These are phyloP conservation scores for Megacollybia platyphylla DNA, from an alignment of 1,284 basidiomycete genomes.

Conservation along the genomic window DNA sequence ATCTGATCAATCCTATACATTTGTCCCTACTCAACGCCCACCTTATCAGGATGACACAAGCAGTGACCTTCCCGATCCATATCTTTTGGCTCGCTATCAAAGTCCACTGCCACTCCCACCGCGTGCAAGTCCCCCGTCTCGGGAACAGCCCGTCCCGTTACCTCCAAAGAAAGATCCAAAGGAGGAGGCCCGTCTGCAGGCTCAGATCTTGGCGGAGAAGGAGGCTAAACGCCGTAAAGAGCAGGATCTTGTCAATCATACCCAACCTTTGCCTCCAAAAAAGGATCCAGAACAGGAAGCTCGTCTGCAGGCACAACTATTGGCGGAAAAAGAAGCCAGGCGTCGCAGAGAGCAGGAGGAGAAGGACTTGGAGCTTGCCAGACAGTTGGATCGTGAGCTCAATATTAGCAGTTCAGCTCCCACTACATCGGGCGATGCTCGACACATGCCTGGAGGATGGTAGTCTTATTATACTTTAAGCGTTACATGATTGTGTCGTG, in stretches of 20 bases:
- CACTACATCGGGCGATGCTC: background rate
- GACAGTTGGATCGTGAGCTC: conserved; percentile 29
- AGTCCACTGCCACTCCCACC: conserved; percentile 37
- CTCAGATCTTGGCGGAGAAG: background rate
- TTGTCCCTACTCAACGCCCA: background rate
- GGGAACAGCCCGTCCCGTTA: background rate
- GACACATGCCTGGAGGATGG: background rate
- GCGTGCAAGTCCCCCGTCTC: conserved; percentile 8
- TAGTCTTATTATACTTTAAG: background rate
- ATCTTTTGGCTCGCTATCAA: conserved; percentile 30
- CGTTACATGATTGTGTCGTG: no score
- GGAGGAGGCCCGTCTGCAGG: background rate
- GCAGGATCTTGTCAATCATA: background rate
- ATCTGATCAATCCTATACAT: background rate
- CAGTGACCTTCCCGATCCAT: conserved; percentile 24
- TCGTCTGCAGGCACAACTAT: conserved; percentile 10
- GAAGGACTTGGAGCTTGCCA: conserved; percentile 14
- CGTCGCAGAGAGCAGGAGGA: conserved; percentile 17
- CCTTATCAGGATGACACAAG: conserved; percentile 7
- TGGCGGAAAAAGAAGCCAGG: conserved; percentile 20
- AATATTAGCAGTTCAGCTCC: conserved; percentile 15
- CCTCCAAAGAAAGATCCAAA: background rate
- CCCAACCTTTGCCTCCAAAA: background rate
- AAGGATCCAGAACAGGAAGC: conserved; percentile 9
- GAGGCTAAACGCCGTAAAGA: background rate